phyloP scores from a whole-genome alignment of 305 asterid species.

The Solanum hybrid region DNA sequence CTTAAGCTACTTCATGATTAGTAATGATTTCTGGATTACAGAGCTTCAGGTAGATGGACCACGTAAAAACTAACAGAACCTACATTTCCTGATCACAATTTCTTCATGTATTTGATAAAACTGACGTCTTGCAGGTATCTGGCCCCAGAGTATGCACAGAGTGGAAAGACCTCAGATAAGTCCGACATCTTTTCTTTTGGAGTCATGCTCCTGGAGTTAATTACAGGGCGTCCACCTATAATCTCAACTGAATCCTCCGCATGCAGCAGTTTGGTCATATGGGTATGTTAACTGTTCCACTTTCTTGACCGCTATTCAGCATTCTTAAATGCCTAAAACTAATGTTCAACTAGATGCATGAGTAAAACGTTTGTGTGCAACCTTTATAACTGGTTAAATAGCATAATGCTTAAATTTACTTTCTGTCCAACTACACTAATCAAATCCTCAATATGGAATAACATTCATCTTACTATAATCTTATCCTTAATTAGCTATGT shows the following conservation, averaged over 20 bases:
- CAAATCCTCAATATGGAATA: background rate
- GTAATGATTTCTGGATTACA: background rate
- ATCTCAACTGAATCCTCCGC: background rate
- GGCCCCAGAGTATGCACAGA: slow-evolving; percentile 17
- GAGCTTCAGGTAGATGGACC: background rate
- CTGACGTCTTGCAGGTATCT: slow-evolving; percentile 12
- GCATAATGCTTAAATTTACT: background rate
- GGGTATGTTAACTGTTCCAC: slow-evolving; percentile 12
- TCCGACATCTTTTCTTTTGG: slow-evolving; percentile 20
- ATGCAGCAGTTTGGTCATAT: slow-evolving; percentile 10
- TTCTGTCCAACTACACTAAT: background rate
- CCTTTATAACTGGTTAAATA: background rate
- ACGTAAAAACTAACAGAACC: background rate
- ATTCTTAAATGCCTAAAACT: background rate
- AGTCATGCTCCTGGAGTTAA: slow-evolving; percentile 15
- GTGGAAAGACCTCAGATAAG: slow-evolving; percentile 14
- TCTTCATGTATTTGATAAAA: background rate
- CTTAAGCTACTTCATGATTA: background rate
- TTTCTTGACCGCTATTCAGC: background rate
- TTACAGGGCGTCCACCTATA: slow-evolving; percentile 18
- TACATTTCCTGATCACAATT: background rate
- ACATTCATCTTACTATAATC: background rate
- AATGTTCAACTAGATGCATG: background rate
- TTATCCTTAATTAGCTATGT: background rate
- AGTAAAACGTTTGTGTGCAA: background rate